phyloP scores from a whole-genome alignment of 1,284 basidiomycete species.

The Apiotrichum domesticum region DNA sequence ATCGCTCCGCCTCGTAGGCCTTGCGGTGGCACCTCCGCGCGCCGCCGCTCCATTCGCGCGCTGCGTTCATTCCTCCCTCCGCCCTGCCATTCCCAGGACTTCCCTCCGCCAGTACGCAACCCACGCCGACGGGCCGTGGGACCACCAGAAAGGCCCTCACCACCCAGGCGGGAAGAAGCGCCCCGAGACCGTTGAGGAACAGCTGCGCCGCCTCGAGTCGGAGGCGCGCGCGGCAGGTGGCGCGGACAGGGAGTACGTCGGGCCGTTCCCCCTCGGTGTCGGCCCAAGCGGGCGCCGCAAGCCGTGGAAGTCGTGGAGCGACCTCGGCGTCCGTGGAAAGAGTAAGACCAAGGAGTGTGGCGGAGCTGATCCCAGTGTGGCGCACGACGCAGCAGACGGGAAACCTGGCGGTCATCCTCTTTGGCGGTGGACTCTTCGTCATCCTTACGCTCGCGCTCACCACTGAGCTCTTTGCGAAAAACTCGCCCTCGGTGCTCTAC shows the following conservation, averaged over 20 bases:
- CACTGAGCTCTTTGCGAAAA: constrained; percentile 84
- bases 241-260: constrained; percentile 50
- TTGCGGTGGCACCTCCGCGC: neutral
- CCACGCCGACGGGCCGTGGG: constrained; percentile 1
- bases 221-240: constrained; percentile 16
- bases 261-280: constrained; percentile 75
- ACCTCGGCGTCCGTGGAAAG: constrained; percentile 74
- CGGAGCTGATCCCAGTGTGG: constrained; percentile 53
- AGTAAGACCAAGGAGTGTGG: constrained; percentile 51
- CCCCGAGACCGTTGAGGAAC: constrained; percentile 21
- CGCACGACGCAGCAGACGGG: constrained; percentile 72
- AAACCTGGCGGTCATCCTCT: constrained; percentile 72
- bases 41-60: neutral
- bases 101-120: neutral
- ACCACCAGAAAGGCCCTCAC: neutral
- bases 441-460: constrained; percentile 77
- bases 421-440: constrained; percentile 73
- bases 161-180: neutral
- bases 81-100: no score
- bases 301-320: constrained; percentile 59
- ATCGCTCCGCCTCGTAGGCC: neutral
- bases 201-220: constrained; percentile 23
- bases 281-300: constrained; percentile 53
- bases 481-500: constrained; percentile 85
- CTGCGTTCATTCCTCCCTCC: no score